These are phyloP conservation scores for Bocquillonia castaneifolia DNA, from an alignment of 441 rosid species.

Conservation along the genomic window DNA sequence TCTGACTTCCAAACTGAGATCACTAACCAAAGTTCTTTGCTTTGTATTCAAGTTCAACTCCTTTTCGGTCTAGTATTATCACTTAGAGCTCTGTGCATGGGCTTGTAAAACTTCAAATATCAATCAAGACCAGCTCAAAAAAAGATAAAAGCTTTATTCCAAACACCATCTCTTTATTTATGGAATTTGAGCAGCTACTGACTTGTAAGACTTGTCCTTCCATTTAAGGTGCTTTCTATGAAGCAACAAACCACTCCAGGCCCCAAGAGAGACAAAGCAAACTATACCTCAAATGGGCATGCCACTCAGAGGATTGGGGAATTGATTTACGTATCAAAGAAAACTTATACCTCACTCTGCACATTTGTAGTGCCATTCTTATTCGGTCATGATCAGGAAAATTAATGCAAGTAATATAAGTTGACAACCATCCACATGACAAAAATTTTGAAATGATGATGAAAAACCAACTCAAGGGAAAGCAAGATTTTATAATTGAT, in stretches of 20 bases:
- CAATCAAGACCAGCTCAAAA: neutral
- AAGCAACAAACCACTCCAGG: neutral
- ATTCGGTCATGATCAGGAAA: neutral
- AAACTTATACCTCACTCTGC: neutral
- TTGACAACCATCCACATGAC: neutral
- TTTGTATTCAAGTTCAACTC: neutral
- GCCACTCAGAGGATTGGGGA: neutral
- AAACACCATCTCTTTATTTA: neutral
- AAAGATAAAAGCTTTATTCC: neutral
- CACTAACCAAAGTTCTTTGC: neutral
- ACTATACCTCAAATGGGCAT: neutral
- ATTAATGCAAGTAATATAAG: neutral
- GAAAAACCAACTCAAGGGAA: no score
- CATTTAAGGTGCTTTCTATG: neutral
- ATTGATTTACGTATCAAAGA: neutral
- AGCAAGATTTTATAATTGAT: neutral
- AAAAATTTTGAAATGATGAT: neutral
- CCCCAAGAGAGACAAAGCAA: constrained; percentile 3
- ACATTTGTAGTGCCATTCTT: neutral
- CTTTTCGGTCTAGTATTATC: neutral
- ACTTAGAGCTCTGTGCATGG: neutral
- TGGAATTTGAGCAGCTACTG: neutral
- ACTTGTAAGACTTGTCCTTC: neutral
- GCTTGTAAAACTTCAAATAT: neutral
- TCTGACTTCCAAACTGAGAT: neutral